Evolutionary conservation across 2,329 filamentous ascomycete genomes (phyloP).

Genomic region (Aspergillus tanneri): DNA sequence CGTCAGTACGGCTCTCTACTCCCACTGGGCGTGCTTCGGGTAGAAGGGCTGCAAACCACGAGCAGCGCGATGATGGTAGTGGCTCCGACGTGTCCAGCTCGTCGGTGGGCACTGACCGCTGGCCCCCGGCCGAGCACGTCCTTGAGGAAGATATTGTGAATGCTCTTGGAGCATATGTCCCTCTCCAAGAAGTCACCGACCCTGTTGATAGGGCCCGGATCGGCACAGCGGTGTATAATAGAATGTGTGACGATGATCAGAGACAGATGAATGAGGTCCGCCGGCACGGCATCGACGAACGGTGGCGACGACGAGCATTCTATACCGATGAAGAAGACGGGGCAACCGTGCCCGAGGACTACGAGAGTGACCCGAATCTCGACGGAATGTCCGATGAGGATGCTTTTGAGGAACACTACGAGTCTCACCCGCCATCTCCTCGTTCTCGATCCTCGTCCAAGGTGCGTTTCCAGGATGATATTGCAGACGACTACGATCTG

Average conservation of each 20-base stretch:
- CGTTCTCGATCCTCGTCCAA: conserved; percentile 75
- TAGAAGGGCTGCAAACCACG: conserved; percentile 3
- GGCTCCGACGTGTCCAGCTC: conserved; percentile 25
- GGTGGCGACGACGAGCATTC: conserved; percentile 75
- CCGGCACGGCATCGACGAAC: conserved; percentile 57
- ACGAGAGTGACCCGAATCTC: conserved; percentile 45
- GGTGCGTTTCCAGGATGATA: conserved; percentile 71
- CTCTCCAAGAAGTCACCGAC: conserved; percentile 44
- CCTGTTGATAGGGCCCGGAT: conserved; percentile 43
- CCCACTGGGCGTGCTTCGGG: conserved; percentile 14
- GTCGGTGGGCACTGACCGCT: conserved; percentile 33
- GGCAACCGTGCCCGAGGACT: conserved; percentile 61
- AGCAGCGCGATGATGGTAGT: conserved; percentile 9
- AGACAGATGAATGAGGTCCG: conserved; percentile 39
- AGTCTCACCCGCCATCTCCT: conserved; percentile 46
- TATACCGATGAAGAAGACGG: conserved; percentile 87
- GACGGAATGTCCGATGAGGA: conserved; percentile 53
- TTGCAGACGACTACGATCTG: conserved; percentile 65
- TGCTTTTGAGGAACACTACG: conserved; percentile 47
- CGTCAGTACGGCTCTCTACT: conserved; percentile 27
- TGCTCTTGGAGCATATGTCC: conserved; percentile 44
- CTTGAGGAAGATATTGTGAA: conserved; percentile 42
- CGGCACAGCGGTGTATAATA: conserved; percentile 37
- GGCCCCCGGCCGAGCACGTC: conserved; percentile 43
- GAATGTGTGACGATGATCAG: conserved; percentile 42